These are phyloP conservation scores for Emmonsia crescens DNA, from an alignment of 2,329 filamentous ascomycete species.

Conservation along the genomic window DNA sequence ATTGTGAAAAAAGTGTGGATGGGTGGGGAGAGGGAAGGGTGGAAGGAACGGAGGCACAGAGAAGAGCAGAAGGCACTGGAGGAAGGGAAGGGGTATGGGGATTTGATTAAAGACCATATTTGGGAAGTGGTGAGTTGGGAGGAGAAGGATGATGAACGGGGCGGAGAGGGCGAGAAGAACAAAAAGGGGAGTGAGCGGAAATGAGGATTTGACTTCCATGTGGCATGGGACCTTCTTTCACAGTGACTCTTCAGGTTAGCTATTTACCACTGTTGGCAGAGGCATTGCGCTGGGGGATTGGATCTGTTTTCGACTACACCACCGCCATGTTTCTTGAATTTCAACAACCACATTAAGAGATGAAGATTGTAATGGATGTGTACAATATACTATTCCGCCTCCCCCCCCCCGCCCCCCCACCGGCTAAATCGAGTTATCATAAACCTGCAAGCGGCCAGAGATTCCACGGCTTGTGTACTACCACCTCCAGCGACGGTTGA, in stretches of 20 bases:
- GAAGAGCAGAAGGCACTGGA: constrained; percentile 30
- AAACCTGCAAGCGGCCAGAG: background rate
- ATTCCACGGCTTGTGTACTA: background rate
- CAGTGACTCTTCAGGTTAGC: no score
- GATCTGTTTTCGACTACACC: background rate
- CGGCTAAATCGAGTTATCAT: background rate
- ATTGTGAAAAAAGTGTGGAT: constrained; percentile 17
- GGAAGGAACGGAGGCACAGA: constrained; percentile 28
- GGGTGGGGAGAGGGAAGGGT: constrained; percentile 31
- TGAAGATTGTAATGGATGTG: background rate
- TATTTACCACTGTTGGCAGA: background rate
- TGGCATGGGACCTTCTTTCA: background rate
- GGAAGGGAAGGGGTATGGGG: constrained; percentile 32
- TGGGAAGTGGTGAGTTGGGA: constrained; percentile 29
- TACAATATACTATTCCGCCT: background rate
- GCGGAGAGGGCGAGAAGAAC: constrained; percentile 9
- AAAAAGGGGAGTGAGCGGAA: constrained; percentile 21
- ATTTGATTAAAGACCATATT: constrained; percentile 36
- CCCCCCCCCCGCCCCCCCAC: background rate
- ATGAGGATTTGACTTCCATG: background rate
- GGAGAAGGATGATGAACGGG: constrained; percentile 15
- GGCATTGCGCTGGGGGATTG: background rate
- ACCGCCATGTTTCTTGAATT: background rate
- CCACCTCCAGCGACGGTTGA: background rate
- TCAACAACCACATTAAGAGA: no score